Conservation (phyloP, 2,329 filamentous ascomycete species). For the Sporothrix inflata region DNA sequence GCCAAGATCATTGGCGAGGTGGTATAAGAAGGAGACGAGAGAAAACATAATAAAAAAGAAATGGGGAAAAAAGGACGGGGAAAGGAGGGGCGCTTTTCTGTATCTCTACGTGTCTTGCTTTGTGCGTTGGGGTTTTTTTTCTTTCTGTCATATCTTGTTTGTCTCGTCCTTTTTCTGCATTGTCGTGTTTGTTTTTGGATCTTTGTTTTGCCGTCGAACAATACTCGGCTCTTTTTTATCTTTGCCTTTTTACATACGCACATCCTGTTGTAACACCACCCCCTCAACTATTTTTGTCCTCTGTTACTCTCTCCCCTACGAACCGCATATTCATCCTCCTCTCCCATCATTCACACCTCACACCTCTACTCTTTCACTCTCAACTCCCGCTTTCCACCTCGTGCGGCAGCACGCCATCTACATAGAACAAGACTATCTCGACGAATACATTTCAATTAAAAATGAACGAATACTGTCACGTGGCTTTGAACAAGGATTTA, state of each 20-base stretch:
- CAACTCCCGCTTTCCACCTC: background rate
- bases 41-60: background rate
- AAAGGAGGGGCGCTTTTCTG: background rate
- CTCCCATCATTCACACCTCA: background rate
- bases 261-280: constrained; percentile 22
- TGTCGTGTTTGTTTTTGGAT: background rate
- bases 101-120: background rate
- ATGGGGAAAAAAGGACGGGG: background rate
- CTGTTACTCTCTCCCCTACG: background rate
- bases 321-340: background rate
- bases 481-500: background rate
- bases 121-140: background rate
- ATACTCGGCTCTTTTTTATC: background rate
- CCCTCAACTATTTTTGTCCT: background rate
- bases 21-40: constrained; percentile 55
- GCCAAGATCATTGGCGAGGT: constrained; percentile 98
- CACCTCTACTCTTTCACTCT: background rate
- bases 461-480: background rate
- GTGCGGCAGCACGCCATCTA: background rate
- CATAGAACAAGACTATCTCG: constrained; percentile 8
- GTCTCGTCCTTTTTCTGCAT: background rate
- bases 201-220: background rate
- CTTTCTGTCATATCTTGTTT: background rate
- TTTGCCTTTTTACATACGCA: background rate
- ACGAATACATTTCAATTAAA: constrained; percentile 1